phyloP scores from a whole-genome alignment of 129 eudicot species.

The Ambrosia artemisiifolia region DNA sequence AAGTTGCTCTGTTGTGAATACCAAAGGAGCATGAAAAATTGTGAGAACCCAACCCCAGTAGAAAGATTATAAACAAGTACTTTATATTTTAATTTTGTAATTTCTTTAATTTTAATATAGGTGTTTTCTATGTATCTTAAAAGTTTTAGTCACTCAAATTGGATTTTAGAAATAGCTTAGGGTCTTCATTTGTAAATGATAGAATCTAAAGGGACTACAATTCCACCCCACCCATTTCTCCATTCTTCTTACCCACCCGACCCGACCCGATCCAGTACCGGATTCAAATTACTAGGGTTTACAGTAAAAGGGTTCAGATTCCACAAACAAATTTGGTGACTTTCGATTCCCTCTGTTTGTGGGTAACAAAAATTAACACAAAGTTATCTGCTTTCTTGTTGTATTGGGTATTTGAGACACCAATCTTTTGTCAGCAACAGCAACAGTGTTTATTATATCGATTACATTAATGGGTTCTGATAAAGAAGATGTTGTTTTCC shows the following conservation, averaged over 20 bases:
- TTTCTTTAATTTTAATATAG: too few species aligned
- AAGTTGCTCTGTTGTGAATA: too few species aligned
- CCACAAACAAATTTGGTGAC: slow-evolving; percentile 11
- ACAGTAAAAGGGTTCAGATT: neutral
- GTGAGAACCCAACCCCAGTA: too few species aligned
- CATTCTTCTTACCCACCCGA: neutral
- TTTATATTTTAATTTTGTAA: too few species aligned
- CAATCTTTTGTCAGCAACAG: neutral
- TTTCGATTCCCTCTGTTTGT: neutral
- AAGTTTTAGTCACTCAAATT: too few species aligned
- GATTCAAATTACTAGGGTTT: slow-evolving; percentile 19
- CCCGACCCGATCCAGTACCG: slow-evolving; percentile 5
- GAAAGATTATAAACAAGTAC: too few species aligned
- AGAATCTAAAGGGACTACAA: too few species aligned
- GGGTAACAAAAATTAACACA: neutral
- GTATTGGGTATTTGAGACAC: neutral
- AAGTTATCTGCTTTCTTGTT: neutral
- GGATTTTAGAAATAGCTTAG: too few species aligned
- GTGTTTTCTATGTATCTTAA: too few species aligned
- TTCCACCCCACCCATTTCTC: too few species aligned
- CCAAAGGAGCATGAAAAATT: too few species aligned
- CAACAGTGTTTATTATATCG: neutral
- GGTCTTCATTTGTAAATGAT: too few species aligned
- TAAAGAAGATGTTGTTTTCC: slow-evolving; percentile 45
- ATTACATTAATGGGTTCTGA: slow-evolving; percentile 32